These are phyloP conservation scores for Canariomyces notabilis DNA, from an alignment of 2,329 filamentous ascomycete genomes.

Conservation along the genomic window DNA sequence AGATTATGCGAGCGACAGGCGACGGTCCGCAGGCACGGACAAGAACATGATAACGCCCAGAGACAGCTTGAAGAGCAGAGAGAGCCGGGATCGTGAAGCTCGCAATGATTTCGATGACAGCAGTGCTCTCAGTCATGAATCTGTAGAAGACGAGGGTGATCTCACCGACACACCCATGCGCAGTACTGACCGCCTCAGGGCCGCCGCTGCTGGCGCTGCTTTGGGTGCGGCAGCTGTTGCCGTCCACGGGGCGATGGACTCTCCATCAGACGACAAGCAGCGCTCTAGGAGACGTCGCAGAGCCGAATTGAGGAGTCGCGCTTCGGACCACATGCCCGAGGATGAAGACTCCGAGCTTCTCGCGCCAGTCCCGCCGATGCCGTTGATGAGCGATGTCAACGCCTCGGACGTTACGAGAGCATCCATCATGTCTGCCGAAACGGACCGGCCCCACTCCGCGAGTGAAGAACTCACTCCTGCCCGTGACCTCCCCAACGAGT, in stretches of 20 bases:
- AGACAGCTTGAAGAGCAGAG: constrained; percentile 45
- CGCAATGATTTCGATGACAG: constrained; percentile 50
- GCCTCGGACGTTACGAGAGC: constrained; percentile 82
- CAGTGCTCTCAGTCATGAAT: constrained; percentile 44
- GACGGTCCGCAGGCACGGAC: constrained; percentile 55
- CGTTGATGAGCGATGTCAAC: constrained; percentile 78
- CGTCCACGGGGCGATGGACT: constrained; percentile 27
- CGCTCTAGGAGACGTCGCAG: constrained; percentile 49
- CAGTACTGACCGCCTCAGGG: constrained; percentile 39
- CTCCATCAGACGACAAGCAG: constrained; percentile 47
- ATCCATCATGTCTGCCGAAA: constrained; percentile 78
- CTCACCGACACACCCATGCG: constrained; percentile 44
- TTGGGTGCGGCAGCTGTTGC: constrained; percentile 34
- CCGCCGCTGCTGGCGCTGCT: constrained; percentile 42
- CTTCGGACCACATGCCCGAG: constrained; percentile 41
- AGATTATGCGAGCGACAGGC: constrained; percentile 53
- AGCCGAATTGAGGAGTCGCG: constrained; percentile 46
- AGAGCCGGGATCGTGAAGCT: constrained; percentile 48
- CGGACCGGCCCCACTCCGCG: constrained; percentile 66
- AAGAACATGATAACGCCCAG: constrained; percentile 48
- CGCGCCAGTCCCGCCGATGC: constrained; percentile 69
- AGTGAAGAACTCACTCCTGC: constrained; percentile 58
- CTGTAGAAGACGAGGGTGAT: constrained; percentile 38
- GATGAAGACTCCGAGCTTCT: constrained; percentile 51
- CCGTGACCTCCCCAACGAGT: constrained; percentile 58